phyloP scores from a whole-genome alignment of 1,139 yeast genomes.

The Debaryomyces sp. region DNA sequence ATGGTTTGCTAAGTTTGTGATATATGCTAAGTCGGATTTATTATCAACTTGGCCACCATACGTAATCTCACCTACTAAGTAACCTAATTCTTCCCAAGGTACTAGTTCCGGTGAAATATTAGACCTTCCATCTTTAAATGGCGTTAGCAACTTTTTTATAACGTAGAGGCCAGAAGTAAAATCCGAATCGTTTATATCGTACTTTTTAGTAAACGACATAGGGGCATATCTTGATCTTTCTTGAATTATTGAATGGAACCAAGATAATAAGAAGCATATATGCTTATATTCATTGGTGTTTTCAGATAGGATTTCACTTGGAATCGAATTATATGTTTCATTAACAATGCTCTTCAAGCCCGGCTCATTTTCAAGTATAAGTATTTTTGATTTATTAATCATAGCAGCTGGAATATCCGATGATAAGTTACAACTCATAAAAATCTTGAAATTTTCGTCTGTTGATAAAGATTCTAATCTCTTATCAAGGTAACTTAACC shows the following conservation, averaged over 20 bases:
- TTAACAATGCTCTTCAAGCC: constrained; percentile 56
- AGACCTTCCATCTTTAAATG: constrained; percentile 26
- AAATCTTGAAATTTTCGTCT: constrained; percentile 46
- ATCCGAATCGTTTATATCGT: constrained; percentile 80
- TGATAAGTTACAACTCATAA: constrained; percentile 59
- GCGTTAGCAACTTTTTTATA: constrained; percentile 42
- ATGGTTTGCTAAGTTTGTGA: constrained; percentile 24
- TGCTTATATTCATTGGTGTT: constrained; percentile 50
- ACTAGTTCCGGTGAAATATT: constrained; percentile 51
- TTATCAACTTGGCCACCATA: constrained; percentile 78
- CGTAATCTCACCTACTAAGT: constrained; percentile 54
- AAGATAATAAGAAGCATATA: constrained; percentile 57
- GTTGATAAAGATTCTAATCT: constrained; percentile 30
- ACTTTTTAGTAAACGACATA: constrained; percentile 58
- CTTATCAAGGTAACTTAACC: constrained; percentile 62
- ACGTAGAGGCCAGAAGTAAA: constrained; percentile 53
- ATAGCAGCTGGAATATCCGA: constrained; percentile 56
- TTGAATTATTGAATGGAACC: constrained; percentile 69
- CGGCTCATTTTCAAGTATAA: constrained; percentile 63
- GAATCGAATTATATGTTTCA: constrained; percentile 41
- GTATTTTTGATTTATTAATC: constrained; percentile 51
- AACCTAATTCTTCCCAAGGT: constrained; percentile 60
- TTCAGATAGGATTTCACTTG: constrained; percentile 18
- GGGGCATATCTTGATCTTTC: constrained; percentile 66
- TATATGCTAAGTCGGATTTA: constrained; percentile 41